Evolutionary conservation across 495 filamentous ascomycete species (phyloP).

Genomic region (Parathielavia appendiculata): DNA sequence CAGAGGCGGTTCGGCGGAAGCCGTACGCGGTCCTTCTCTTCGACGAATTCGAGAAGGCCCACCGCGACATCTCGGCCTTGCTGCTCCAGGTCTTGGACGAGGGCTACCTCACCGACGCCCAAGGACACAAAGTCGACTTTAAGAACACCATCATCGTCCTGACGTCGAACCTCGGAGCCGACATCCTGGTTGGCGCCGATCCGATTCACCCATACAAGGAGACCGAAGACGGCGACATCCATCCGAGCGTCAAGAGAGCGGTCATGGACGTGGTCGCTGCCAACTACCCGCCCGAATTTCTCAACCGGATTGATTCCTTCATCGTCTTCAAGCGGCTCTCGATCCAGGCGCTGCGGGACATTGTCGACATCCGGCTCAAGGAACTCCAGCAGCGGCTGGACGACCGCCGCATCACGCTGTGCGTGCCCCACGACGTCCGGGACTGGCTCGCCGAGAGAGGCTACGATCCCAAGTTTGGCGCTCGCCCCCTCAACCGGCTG

Average conservation of each 20-base stretch:
- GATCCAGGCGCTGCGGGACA: slow-evolving; percentile 72
- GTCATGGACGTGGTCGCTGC: slow-evolving; percentile 84
- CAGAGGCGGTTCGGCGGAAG: slow-evolving; percentile 90
- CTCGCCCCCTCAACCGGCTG: slow-evolving; percentile 85
- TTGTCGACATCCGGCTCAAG: slow-evolving; percentile 83
- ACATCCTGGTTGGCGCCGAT: slow-evolving; percentile 61
- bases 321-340: slow-evolving; percentile 89
- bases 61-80: slow-evolving; percentile 90
- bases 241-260: slow-evolving; percentile 61
- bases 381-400: slow-evolving; percentile 81
- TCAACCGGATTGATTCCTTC: slow-evolving; percentile 95
- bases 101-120: slow-evolving; percentile 89
- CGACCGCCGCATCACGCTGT: slow-evolving; percentile 74
- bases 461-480: slow-evolving; percentile 88
- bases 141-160: slow-evolving; percentile 93
- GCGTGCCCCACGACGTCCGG: slow-evolving; percentile 65
- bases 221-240: slow-evolving; percentile 57
- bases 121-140: slow-evolving; percentile 96
- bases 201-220: slow-evolving; percentile 54
- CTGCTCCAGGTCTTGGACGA: slow-evolving; percentile 94
- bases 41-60: slow-evolving; percentile 97
- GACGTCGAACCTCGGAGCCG: slow-evolving; percentile 85
- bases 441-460: slow-evolving; percentile 82
- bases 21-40: slow-evolving; percentile 93
- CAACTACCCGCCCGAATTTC: slow-evolving; percentile 84